Conservation (phyloP, 495 filamentous ascomycete species). For the Saxispiralis lemnorum region DNA sequence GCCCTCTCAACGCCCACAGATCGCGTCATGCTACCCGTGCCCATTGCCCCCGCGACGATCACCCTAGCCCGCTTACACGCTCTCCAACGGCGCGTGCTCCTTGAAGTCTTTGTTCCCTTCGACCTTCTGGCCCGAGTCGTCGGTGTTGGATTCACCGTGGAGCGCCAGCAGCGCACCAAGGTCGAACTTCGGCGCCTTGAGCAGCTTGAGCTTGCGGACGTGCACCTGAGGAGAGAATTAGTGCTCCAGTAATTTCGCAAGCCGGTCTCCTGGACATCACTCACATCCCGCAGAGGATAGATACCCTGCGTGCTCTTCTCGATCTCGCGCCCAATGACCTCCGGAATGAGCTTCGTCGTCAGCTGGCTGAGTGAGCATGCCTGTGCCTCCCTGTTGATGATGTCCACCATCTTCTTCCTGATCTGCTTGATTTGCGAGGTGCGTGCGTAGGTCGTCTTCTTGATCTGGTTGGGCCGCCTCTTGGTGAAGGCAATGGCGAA, state of each 20-base stretch:
- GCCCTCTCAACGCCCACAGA: no score
- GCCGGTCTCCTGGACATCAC: slow-evolving; percentile 20
- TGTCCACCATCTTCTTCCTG: slow-evolving; percentile 98
- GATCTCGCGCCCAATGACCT: slow-evolving; percentile 98
- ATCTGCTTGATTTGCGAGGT: slow-evolving; percentile 93
- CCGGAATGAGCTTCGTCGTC: slow-evolving; percentile 92
- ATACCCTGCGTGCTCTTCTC: slow-evolving; percentile 98
- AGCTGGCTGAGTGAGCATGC: slow-evolving; percentile 88
- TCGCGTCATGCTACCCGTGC: no score
- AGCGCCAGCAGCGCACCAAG: slow-evolving; percentile 84
- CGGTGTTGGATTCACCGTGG: slow-evolving; percentile 90
- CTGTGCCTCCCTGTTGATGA: slow-evolving; percentile 87
- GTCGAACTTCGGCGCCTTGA: slow-evolving; percentile 97
- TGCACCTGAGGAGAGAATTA: slow-evolving; percentile 52
- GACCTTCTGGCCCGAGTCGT: slow-evolving; percentile 87
- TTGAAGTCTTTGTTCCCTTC: slow-evolving; percentile 93
- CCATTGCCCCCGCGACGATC: no score
- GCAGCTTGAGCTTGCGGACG: slow-evolving; percentile 98
- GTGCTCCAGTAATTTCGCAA: slow-evolving; percentile 8
- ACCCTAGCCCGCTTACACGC: slow-evolving; percentile 39
- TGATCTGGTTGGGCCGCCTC: slow-evolving; percentile 95
- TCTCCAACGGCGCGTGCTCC: slow-evolving; percentile 71
- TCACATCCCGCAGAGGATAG: slow-evolving; percentile 95
- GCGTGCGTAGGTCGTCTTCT: slow-evolving; percentile 97
- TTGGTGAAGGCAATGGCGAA: slow-evolving; percentile 99